Conservation (phyloP, 176 grass and related monocot species). For the Musa itinerans region DNA sequence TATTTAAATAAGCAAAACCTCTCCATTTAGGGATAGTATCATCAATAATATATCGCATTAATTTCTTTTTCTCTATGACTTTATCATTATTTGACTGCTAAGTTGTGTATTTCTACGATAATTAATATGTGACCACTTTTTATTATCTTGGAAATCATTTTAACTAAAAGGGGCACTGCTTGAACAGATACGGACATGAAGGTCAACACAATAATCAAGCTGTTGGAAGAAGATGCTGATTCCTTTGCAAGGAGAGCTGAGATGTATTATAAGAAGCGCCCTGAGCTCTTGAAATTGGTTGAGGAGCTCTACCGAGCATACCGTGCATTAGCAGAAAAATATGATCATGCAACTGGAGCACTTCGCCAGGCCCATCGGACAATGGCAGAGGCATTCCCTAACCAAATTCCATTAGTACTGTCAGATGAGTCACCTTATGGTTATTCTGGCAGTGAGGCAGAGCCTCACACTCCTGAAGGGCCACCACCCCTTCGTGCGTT, state of each 20-base stretch:
- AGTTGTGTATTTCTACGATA: not conserved
- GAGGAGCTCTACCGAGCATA: constrained; percentile 92
- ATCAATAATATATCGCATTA: not conserved
- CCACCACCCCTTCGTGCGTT: constrained; percentile 21
- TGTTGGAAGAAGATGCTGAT: constrained; percentile 93
- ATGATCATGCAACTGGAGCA: constrained; percentile 62
- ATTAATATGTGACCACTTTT: not conserved
- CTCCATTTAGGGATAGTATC: too few relatives aligned
- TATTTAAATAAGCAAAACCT: too few relatives aligned
- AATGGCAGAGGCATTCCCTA: constrained; percentile 89
- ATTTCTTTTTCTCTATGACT: not conserved
- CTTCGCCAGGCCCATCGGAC: constrained; percentile 72
- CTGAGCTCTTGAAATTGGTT: constrained; percentile 83
- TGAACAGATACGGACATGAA: constrained; percentile 77
- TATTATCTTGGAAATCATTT: constrained; percentile 4
- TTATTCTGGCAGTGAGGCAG: constrained; percentile 28
- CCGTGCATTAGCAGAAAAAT: constrained; percentile 73
- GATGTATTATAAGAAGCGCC: constrained; percentile 99
- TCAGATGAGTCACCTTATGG: constrained; percentile 44
- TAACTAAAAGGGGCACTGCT: not conserved
- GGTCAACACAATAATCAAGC: constrained; percentile 90
- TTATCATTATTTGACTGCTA: not conserved
- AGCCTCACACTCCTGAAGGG: constrained; percentile 49
- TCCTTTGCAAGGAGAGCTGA: constrained; percentile 94
- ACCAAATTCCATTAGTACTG: constrained; percentile 49